Evolutionary conservation across 768 basidiomycete species (phyloP), one percentile per base, ranked within the genome.

Genomic region (Strobilomyces dryophilus): DNA sequence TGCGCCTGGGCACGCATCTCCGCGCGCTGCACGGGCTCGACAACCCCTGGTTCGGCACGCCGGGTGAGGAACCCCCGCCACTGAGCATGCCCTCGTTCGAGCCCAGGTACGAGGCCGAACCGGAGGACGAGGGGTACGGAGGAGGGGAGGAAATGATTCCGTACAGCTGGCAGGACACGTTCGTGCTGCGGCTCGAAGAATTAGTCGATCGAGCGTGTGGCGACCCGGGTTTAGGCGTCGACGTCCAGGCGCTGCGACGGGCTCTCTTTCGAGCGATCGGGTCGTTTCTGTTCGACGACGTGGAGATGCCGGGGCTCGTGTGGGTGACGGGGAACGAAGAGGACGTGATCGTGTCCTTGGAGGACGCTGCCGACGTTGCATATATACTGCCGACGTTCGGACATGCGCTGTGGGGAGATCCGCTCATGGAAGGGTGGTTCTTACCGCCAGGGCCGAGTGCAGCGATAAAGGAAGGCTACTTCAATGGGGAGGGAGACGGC

Each of bases 121-220:
- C 56, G 26, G 35, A 32, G 1, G 52, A 51, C 7, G 58, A 53
- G 35, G 58, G 29, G 29, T 29, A 41, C 0, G 57, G 36, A 5
- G 54, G 49, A 1, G 63, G 36, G 11, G 68, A 67, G 37, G 60
- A 67, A 65, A 56, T 61, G 57, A 57, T 50, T 6, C 60, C 52
- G 8, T 87, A 84, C 63, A 84, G 79, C 67, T 90, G 88, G 88
- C 84, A 89, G 68, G 86, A 86, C 61, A 80, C 83, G 1, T 89
- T 89, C 66, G 82, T 82, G 7, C 47, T 67, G 9, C 70, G 80
- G 7, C 68, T 90, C 44, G 87, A 89, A 55, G 71, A 70, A 8
- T 67, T 83, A 14, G 67, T 89, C n/a, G 63, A 65, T n/a, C 66
- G 70, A 8, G 76, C 79, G 15, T 73, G 76, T 50, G 55, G 51